Evolutionary conservation across 495 filamentous ascomycete species (phyloP).

Genomic region (Penicillium samsonianum): DNA sequence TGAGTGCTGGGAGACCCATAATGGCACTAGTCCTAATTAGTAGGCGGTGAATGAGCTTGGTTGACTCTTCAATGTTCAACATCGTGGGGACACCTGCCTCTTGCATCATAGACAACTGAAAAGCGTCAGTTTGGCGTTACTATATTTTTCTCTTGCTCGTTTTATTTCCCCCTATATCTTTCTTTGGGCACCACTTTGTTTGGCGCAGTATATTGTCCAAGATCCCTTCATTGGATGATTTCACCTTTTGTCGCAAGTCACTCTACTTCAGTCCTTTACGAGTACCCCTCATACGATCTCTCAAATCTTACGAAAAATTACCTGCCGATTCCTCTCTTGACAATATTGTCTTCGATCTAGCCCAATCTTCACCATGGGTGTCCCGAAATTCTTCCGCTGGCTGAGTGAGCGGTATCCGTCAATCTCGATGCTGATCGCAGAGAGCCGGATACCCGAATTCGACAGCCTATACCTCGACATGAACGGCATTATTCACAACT

Average conservation of each 20-base stretch:
- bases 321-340: slow-evolving; percentile 3
- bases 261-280: slow-evolving; percentile 6
- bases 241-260: slow-evolving; percentile 11
- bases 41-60: slow-evolving; percentile 24
- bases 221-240: neutral
- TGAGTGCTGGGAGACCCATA: slow-evolving; percentile 22
- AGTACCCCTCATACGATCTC: slow-evolving; percentile 4
- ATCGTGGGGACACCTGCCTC: slow-evolving; percentile 12
- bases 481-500: slow-evolving; percentile 99
- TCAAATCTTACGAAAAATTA: slow-evolving; percentile 7
- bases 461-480: slow-evolving; percentile 98
- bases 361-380: slow-evolving; percentile 62
- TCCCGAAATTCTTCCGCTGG: slow-evolving; percentile 96
- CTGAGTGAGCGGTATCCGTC: slow-evolving; percentile 98
- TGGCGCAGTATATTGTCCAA: neutral
- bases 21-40: slow-evolving; percentile 28
- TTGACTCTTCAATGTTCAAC: slow-evolving; percentile 23
- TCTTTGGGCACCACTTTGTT: neutral
- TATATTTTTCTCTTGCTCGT: neutral
- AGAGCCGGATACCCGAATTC: slow-evolving; percentile 99
- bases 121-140: neutral
- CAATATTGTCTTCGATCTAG: neutral
- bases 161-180: neutral
- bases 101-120: slow-evolving; percentile 12
- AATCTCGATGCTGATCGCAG: slow-evolving; percentile 97